A percentile compares a stretch with the other conserved stretches of the same genome.
These are phyloP conservation scores for Scytalidium sp. DNA, from an alignment of 2,329 filamentous ascomycete species.

Conservation along the genomic window DNA sequence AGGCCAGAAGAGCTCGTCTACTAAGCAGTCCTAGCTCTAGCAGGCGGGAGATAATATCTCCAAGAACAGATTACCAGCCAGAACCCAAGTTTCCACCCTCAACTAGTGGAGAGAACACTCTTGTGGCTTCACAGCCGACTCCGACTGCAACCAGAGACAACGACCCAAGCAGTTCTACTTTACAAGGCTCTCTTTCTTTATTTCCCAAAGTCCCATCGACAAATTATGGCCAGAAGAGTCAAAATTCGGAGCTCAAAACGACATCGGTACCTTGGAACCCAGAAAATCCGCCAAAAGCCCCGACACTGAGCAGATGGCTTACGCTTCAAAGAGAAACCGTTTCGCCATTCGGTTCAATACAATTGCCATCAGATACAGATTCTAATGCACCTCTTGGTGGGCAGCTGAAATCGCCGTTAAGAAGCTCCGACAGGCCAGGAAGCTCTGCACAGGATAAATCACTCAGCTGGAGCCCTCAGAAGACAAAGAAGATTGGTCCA, in stretches of 20 bases:
- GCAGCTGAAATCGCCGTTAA: constrained; percentile 21
- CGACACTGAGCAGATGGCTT: constrained; percentile 20
- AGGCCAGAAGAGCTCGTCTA: constrained; percentile 6
- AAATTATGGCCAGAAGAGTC: not conserved
- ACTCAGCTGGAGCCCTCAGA: not conserved
- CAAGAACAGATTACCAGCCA: constrained; percentile 8
- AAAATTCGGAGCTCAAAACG: constrained; percentile 13
- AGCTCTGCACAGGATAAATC: not conserved
- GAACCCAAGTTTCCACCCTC: constrained; percentile 19
- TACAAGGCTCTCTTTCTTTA: constrained; percentile 11
- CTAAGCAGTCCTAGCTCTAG: not conserved
- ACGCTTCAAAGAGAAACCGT: constrained; percentile 18
- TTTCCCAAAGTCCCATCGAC: constrained; percentile 9
- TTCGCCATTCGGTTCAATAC: constrained; percentile 21
- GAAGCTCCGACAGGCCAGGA: constrained; percentile 1
- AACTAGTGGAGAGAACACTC: constrained; percentile 13
- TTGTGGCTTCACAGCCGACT: constrained; percentile 12
- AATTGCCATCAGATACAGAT: constrained; percentile 14
- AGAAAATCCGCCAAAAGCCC: constrained; percentile 18
- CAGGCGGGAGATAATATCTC: constrained; percentile 3
- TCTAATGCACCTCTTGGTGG: constrained; percentile 13
- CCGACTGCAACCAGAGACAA: not conserved
- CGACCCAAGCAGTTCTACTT: constrained; percentile 6
- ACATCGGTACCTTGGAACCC: constrained; percentile 24
- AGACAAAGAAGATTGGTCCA: not conserved